These are phyloP conservation scores for Colletotrichum sp. DNA, from an alignment of 2,329 filamentous ascomycete species.

Conservation along the genomic window DNA sequence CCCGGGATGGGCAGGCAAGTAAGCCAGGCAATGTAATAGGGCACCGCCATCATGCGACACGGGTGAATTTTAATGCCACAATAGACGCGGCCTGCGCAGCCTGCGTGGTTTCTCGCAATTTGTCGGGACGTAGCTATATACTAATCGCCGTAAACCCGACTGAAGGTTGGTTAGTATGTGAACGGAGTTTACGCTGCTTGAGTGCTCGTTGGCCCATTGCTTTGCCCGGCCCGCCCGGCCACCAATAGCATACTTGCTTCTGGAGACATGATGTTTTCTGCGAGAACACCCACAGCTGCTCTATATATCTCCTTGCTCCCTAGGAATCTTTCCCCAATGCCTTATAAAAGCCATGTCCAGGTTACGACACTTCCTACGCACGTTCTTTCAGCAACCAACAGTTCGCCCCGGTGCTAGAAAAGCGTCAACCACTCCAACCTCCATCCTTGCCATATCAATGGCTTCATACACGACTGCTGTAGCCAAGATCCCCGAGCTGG, in stretches of 20 bases:
- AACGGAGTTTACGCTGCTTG: neutral
- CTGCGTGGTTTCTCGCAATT: neutral
- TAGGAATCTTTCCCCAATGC: neutral
- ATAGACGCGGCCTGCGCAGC: neutral
- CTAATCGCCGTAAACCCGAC: neutral
- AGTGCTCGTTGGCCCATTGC: neutral
- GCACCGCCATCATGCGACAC: neutral
- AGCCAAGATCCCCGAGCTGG: constrained; percentile 37
- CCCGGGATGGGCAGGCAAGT: neutral
- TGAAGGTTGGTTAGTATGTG: neutral
- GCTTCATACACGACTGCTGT: constrained; percentile 31
- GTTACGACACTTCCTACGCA: constrained; percentile 6
- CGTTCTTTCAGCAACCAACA: constrained; percentile 2
- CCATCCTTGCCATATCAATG: constrained; percentile 21
- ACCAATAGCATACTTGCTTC: neutral
- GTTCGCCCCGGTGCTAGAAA: constrained; percentile 1
- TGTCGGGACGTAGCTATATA: neutral
- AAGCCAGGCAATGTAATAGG: neutral
- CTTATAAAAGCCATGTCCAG: constrained; percentile 1
- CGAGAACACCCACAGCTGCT: neutral
- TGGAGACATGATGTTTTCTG: neutral
- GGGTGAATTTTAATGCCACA: neutral
- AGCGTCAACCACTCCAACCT: constrained; percentile 7
- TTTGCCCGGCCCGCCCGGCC: neutral
- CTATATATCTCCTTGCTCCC: neutral